Evolutionary conservation across 1,139 yeast genomes (phyloP), one percentile per base, ranked within the genome.

Genomic region (Tardiomyces blankii): DNA sequence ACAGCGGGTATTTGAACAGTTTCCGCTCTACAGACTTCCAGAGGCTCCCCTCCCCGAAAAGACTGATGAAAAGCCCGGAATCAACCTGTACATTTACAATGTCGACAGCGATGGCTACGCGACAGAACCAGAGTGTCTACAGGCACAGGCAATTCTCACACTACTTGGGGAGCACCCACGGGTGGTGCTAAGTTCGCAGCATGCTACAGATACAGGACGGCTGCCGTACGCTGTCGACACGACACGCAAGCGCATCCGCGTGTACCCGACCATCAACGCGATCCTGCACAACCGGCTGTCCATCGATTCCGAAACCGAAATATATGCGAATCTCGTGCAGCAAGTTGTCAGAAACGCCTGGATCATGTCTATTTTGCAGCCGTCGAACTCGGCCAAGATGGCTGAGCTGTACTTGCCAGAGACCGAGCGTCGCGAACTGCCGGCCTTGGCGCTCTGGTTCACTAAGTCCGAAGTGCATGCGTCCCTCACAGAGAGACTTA

Each of bases 11-110:
- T 77, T 78, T 51, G 77, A 75, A 45, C 53, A 65, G 3, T 77
- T 78, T 50, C 83, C 83, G 0, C 48, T 76, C 32, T 51, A 49
- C 19, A 61, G 66, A 11, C 62, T 68, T 44, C 69, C 74, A 0
- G 57, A 72, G 1, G 61, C 48, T 4, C 42, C 44, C 2, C 39
- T 47, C 2, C 46, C 46, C 5, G 43, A 14, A 18, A 30, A 43
- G 7, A 14, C 42, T 40, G 41, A 39, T 16, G 28, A 27, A 33
- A 38, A 43, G 5, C 33, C 18, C 14, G 42, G 32, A n/a, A 18
- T 40, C 7, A 42, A 41, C 14, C 55, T 63, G 12, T 54, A 52
- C 45, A 64, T 63, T 9, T 56, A 59, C 48, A 54, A 53, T 33
- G 14, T 52, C 1, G 58, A 53, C 38, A 45, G 25, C 1, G 46